A percentile compares a stretch with the other conserved stretches of the same genome.
These are phyloP conservation scores for Claviceps sp. DNA, from an alignment of 2,329 filamentous ascomycete genomes.

Conservation along the genomic window DNA sequence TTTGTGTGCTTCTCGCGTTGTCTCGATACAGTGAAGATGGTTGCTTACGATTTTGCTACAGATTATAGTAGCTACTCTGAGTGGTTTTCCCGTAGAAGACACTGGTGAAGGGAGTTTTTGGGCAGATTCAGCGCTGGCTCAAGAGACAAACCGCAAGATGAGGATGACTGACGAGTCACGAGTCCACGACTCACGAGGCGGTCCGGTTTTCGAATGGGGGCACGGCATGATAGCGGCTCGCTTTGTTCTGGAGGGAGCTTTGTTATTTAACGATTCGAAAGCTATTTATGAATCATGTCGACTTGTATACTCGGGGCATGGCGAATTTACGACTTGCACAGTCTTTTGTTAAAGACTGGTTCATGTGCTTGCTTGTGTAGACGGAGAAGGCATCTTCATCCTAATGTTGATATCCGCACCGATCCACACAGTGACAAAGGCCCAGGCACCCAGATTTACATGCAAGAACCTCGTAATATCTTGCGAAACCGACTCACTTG, in stretches of 20 bases:
- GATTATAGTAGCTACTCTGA: neutral
- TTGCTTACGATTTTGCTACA: neutral
- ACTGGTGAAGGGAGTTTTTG: neutral
- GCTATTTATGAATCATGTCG: constrained; percentile 5
- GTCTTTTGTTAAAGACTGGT: neutral
- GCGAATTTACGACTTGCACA: neutral
- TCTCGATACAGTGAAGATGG: neutral
- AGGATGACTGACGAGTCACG: constrained; percentile 17
- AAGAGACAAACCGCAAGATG: no score
- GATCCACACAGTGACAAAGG: no score
- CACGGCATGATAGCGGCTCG: constrained; percentile 49
- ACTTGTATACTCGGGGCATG: neutral
- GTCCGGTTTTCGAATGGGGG: constrained; percentile 62
- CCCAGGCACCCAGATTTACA: no score
- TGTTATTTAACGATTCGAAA: constrained; percentile 24
- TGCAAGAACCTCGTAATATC: no score
- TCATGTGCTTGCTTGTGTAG: neutral
- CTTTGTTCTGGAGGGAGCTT: constrained; percentile 10
- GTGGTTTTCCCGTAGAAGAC: neutral
- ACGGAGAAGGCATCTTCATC: neutral
- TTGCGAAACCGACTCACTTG: no score
- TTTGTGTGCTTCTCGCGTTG: neutral
- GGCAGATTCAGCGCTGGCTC: neutral
- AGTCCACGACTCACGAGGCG: constrained; percentile 38
- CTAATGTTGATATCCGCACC: no score